These are phyloP conservation scores for Sporothrix schenckii DNA, from an alignment of 2,329 filamentous ascomycete species.

Conservation along the genomic window DNA sequence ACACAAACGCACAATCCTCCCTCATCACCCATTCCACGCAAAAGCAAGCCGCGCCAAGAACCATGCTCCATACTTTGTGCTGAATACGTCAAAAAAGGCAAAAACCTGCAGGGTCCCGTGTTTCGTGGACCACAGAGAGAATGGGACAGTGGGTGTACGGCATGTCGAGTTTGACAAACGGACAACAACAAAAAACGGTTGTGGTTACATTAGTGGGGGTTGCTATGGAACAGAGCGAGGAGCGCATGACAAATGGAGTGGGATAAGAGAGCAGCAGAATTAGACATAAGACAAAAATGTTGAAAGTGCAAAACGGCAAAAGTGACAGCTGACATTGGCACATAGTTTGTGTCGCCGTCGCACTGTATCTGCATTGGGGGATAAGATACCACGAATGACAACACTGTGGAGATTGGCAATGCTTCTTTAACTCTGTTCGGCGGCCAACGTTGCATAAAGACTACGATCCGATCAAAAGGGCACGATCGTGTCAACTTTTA, in stretches of 20 bases:
- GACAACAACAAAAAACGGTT: too few species aligned
- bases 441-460: too few species aligned
- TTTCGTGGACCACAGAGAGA: neutral
- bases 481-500: too few species aligned
- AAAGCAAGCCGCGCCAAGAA: neutral
- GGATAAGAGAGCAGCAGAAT: neutral
- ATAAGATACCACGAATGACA: too few species aligned
- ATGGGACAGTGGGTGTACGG: neutral
- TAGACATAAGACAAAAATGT: neutral
- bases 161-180: neutral
- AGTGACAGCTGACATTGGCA: neutral
- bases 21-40: too few species aligned
- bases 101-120: neutral
- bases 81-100: too few species aligned
- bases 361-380: neutral
- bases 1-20: too few species aligned
- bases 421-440: too few species aligned
- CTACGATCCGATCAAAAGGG: too few species aligned
- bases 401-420: too few species aligned
- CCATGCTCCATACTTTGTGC: neutral
- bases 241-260: neutral
- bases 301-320: neutral
- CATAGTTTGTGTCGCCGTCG: conserved; percentile 22
- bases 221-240: neutral
- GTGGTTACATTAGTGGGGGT: conserved; percentile 5